These are phyloP conservation scores for Candolleomyces eurysporus DNA, from an alignment of 768 basidiomycete genomes.

Conservation along the genomic window DNA sequence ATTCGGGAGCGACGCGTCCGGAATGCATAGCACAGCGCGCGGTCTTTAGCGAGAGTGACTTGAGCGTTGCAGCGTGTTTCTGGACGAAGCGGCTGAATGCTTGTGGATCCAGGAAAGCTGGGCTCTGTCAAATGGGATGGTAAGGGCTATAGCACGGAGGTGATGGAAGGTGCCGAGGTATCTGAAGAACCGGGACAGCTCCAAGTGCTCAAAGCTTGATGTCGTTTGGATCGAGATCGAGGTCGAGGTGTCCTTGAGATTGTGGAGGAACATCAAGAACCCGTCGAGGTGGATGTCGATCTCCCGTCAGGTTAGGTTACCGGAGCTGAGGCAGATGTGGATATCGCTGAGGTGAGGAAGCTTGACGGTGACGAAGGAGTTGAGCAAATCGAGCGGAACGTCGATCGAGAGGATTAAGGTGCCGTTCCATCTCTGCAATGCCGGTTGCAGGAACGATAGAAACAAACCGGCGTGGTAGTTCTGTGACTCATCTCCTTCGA, in stretches of 20 bases:
- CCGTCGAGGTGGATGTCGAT: slow-evolving; percentile 36
- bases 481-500: slow-evolving; percentile 36
- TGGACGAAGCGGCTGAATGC: slow-evolving; percentile 34
- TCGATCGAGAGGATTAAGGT: slow-evolving; percentile 36
- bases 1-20: slow-evolving; percentile 22
- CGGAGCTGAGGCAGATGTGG: slow-evolving; percentile 34
- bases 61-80: slow-evolving; percentile 32
- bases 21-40: slow-evolving; percentile 22
- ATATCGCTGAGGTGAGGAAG: slow-evolving; percentile 36
- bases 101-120: slow-evolving; percentile 34
- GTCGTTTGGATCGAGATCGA: slow-evolving; percentile 37
- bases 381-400: slow-evolving; percentile 36
- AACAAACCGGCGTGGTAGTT: slow-evolving; percentile 36
- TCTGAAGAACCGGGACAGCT: slow-evolving; percentile 36
- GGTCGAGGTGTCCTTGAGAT: slow-evolving; percentile 34
- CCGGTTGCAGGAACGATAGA: slow-evolving; percentile 32
- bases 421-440: slow-evolving; percentile 29
- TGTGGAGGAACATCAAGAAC: slow-evolving; percentile 45
- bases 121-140: slow-evolving; percentile 44
- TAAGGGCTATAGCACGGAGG: slow-evolving; percentile 36
- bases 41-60: slow-evolving; percentile 34
- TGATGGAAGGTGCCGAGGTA: slow-evolving; percentile 36
- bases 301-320: slow-evolving; percentile 20
- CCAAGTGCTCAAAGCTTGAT: slow-evolving; percentile 34
- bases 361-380: slow-evolving; percentile 26